phyloP scores from a whole-genome alignment of 1,284 basidiomycete species.

The Ceratobasidium theobromae region DNA sequence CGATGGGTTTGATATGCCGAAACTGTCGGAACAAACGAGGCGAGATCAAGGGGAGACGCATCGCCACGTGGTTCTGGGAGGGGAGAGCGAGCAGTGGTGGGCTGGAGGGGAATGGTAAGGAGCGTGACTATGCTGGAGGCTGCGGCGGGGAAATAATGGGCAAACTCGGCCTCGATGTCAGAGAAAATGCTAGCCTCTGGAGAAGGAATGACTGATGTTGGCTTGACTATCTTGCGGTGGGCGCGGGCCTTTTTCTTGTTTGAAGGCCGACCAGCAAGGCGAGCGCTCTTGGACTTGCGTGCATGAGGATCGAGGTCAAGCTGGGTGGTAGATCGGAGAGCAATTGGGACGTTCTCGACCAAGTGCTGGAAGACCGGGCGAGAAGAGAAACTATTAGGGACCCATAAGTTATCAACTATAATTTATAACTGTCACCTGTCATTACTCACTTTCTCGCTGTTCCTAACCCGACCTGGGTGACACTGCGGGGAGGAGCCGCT shows the following conservation, averaged over 20 bases:
- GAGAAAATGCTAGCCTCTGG: conserved; percentile 16
- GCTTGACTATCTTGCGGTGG: conserved; percentile 2
- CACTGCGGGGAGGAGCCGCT: background rate
- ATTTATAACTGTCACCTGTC: background rate
- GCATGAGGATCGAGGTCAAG: conserved; percentile 21
- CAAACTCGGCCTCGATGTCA: conserved; percentile 28
- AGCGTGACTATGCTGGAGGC: conserved; percentile 23
- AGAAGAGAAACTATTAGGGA: conserved; percentile 8
- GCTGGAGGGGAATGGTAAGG: conserved; percentile 25
- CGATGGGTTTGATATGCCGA: conserved; percentile 18
- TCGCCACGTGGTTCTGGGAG: conserved; percentile 19
- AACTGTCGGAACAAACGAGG: conserved; percentile 20
- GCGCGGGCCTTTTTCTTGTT: conserved; percentile 5
- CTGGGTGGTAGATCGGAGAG: conserved; percentile 8
- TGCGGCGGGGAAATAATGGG: conserved; percentile 15
- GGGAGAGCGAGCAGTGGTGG: conserved; percentile 3
- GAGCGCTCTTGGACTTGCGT: conserved; percentile 18
- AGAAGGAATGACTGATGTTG: background rate
- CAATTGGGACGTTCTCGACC: conserved; percentile 24
- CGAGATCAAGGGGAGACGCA: conserved; percentile 20
- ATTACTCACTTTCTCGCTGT: conserved; percentile 10
- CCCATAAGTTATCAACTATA: background rate
- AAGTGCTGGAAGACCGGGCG: conserved; percentile 27
- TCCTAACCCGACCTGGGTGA: conserved; percentile 13
- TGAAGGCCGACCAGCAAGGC: conserved; percentile 15